phyloP scores from a whole-genome alignment of 164 flowering plant species.

The Berberis vulgaris region DNA sequence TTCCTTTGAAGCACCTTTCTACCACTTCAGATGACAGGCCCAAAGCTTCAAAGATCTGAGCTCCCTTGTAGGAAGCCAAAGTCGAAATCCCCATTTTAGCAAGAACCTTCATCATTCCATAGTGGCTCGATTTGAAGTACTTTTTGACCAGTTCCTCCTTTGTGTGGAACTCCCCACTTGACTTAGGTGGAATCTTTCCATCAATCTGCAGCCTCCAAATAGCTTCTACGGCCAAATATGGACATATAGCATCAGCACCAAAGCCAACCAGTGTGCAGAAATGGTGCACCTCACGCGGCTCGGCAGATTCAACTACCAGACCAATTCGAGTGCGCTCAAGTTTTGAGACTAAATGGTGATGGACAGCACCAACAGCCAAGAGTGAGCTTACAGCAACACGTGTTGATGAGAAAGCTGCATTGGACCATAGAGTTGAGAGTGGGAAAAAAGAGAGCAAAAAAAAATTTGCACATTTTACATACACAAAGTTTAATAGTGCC shows the following conservation, averaged over 20 bases:
- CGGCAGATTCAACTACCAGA: constrained; percentile 88
- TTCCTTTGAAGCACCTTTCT: constrained; percentile 81
- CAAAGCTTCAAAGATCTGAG: constrained; percentile 98
- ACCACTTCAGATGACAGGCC: constrained; percentile 97
- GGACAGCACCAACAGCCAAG: constrained; percentile 97
- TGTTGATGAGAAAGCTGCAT: constrained; percentile 73
- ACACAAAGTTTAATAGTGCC: background rate
- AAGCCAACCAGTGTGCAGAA: constrained; percentile 98
- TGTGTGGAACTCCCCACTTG: constrained; percentile 63
- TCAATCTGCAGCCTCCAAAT: constrained; percentile 94
- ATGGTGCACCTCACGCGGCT: constrained; percentile 99
- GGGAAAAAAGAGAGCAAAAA: too few relatives aligned
- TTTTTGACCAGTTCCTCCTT: constrained; percentile 81
- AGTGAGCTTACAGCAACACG: constrained; percentile 98
- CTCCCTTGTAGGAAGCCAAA: constrained; percentile 97
- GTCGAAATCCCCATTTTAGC: constrained; percentile 99
- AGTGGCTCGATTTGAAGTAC: constrained; percentile 89
- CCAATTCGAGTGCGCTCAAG: constrained; percentile 90
- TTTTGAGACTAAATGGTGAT: constrained; percentile 81
- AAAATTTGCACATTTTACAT: too few relatives aligned
- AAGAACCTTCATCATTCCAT: constrained; percentile 99
- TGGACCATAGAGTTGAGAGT: background rate
- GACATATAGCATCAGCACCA: constrained; percentile 99
- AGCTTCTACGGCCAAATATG: constrained; percentile 88
- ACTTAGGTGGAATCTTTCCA: constrained; percentile 87